Evolutionary conservation across 352 stramenopile genomes (phyloP).

Genomic region (Hyaloperonospora arabidopsidis): DNA sequence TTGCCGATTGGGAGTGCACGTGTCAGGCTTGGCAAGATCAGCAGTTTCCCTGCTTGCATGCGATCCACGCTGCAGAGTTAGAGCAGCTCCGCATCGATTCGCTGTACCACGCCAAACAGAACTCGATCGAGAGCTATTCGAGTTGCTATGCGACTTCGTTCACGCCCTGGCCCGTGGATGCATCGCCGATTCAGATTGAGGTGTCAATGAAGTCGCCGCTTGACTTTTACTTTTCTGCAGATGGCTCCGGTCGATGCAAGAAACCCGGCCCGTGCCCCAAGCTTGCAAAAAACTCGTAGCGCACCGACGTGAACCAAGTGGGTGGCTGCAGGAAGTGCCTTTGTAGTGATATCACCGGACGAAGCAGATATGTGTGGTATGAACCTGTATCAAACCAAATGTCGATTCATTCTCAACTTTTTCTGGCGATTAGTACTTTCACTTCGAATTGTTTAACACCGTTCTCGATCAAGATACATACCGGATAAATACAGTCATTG

Average conservation of each 20-base stretch:
- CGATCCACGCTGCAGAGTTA: conserved; percentile 63
- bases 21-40: conserved; percentile 79
- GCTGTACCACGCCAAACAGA: conserved; percentile 56
- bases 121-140: conserved; percentile 62
- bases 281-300: conserved; percentile 12
- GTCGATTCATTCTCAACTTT: too few relatives aligned
- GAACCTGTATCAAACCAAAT: too few relatives aligned
- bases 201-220: conserved; percentile 50
- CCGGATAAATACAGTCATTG: too few relatives aligned
- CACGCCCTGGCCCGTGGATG: conserved; percentile 57
- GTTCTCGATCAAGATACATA: too few relatives aligned
- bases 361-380: too few relatives aligned
- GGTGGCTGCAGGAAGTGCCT: too few relatives aligned
- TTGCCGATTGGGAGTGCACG: conserved; percentile 67
- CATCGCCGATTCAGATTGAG: conserved; percentile 34
- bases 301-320: too few relatives aligned
- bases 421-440: too few relatives aligned
- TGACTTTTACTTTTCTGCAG: conserved; percentile 52
- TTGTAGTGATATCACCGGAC: too few relatives aligned
- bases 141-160: conserved; percentile 55
- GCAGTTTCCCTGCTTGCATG: conserved; percentile 68
- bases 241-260: conserved; percentile 48
- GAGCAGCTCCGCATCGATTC: conserved; percentile 66
- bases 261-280: conserved; percentile 55
- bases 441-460: too few relatives aligned